Evolutionary conservation across 257 asterid species (phyloP).

Genomic region (Ilex aquifolium): DNA sequence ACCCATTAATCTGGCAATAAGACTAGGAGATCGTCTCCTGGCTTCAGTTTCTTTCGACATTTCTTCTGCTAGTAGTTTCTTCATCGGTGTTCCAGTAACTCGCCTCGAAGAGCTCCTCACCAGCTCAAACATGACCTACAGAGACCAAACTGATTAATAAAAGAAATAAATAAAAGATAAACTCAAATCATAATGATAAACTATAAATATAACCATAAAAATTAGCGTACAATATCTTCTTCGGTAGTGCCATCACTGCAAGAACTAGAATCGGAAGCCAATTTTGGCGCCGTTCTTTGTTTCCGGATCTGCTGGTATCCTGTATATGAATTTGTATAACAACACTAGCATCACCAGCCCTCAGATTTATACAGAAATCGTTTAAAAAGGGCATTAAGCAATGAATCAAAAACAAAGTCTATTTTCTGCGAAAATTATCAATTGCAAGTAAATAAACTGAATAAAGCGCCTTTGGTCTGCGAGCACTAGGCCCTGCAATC

Average conservation of each 20-base stretch:
- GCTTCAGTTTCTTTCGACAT: constrained; percentile 60
- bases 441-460: no score
- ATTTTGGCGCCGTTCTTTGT: constrained; percentile 38
- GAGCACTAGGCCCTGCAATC: constrained; percentile 33
- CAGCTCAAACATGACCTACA: constrained; percentile 43
- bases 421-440: no score
- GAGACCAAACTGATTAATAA: constrained; percentile 16
- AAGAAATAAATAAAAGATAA: background rate
- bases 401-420: no score
- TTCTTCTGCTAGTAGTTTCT: constrained; percentile 69
- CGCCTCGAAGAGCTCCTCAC: constrained; percentile 40
- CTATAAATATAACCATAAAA: background rate
- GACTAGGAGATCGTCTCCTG: constrained; percentile 51
- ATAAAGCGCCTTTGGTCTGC: no score
- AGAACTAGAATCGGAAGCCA: constrained; percentile 42
- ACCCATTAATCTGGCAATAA: constrained; percentile 81
- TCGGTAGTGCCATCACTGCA: constrained; percentile 41
- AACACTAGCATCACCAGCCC: constrained; percentile 3
- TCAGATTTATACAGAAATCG: no score
- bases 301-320: constrained; percentile 44
- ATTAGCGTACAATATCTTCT: constrained; percentile 39
- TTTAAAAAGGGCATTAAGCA: no score
- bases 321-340: constrained; percentile 29
- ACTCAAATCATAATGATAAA: constrained; percentile 11
- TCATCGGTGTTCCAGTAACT: constrained; percentile 52